phyloP scores from a whole-genome alignment of 345 rosid genomes.

The Eucalyptus victrix region DNA sequence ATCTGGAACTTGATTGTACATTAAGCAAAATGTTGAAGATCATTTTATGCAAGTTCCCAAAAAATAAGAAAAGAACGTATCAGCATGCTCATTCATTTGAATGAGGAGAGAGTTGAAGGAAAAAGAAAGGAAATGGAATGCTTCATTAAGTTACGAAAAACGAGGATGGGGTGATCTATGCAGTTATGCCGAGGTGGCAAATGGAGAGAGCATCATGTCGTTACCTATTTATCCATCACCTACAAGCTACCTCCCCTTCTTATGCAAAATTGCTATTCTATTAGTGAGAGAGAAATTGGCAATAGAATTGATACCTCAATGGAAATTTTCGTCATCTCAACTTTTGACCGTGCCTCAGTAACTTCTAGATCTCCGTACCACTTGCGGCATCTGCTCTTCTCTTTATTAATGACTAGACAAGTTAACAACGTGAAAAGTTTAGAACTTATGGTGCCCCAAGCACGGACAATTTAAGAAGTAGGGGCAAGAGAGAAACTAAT shows the following conservation, averaged over 20 bases:
- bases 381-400: accelerated
- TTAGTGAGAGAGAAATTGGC: not conserved
- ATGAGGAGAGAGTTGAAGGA: too few relatives aligned
- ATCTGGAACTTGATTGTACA: too few relatives aligned
- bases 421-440: accelerated
- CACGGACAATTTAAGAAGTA: accelerated
- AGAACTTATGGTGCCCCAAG: not conserved
- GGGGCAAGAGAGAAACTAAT: not conserved
- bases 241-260: too few relatives aligned
- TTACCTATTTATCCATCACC: not conserved
- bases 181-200: too few relatives aligned
- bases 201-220: not conserved
- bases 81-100: too few relatives aligned
- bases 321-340: not conserved
- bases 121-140: too few relatives aligned
- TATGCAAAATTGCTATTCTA: not conserved
- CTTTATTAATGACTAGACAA: not conserved
- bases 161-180: accelerated
- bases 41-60: too few relatives aligned
- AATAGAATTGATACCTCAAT: not conserved
- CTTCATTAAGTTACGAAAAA: accelerated
- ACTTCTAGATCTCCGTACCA: accelerated
- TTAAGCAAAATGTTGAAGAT: too few relatives aligned
- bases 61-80: too few relatives aligned
- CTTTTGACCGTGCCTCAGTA: not conserved